These are phyloP conservation scores for Didymella segeticola DNA, from an alignment of 2,329 filamentous ascomycete species.

Conservation along the genomic window DNA sequence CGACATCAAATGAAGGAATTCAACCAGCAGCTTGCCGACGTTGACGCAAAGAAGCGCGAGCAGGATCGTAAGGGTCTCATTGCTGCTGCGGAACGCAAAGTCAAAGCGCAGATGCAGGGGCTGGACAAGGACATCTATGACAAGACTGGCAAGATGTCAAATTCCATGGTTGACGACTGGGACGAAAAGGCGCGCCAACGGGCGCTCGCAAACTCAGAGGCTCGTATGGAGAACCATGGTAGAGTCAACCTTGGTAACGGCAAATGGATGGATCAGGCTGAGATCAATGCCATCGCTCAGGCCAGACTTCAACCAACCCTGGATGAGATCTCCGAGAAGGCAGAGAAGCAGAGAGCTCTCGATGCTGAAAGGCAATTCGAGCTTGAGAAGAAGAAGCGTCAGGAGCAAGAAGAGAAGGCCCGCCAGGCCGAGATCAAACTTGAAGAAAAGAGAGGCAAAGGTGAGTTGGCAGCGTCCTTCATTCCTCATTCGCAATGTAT, in stretches of 20 bases:
- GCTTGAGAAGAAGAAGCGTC: conserved; percentile 68
- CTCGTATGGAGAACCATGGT: conserved; percentile 63
- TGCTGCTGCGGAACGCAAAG: conserved; percentile 82
- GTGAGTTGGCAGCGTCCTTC: conserved; percentile 50
- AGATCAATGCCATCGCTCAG: conserved; percentile 80
- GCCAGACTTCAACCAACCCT: conserved; percentile 81
- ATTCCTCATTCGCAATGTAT: neutral
- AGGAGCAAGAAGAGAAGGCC: conserved; percentile 64
- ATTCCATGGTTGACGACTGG: conserved; percentile 76
- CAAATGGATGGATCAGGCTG: conserved; percentile 77
- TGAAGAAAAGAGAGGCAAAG: conserved; percentile 59
- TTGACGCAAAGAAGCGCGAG: conserved; percentile 76
- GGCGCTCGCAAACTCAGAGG: conserved; percentile 70
- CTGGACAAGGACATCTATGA: conserved; percentile 84
- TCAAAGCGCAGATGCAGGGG: conserved; percentile 75
- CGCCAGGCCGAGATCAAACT: conserved; percentile 54
- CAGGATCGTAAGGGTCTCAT: conserved; percentile 78
- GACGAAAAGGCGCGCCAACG: conserved; percentile 75
- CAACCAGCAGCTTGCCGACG: conserved; percentile 69
- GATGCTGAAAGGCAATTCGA: conserved; percentile 68
- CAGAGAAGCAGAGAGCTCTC: conserved; percentile 73
- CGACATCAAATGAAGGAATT: conserved; percentile 81
- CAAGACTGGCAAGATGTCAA: conserved; percentile 76
- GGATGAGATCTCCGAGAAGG: conserved; percentile 82
- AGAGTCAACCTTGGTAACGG: conserved; percentile 78